Evolutionary conservation across 1,139 yeast genomes (phyloP).

Genomic region (Scheffersomyces lignicola): DNA sequence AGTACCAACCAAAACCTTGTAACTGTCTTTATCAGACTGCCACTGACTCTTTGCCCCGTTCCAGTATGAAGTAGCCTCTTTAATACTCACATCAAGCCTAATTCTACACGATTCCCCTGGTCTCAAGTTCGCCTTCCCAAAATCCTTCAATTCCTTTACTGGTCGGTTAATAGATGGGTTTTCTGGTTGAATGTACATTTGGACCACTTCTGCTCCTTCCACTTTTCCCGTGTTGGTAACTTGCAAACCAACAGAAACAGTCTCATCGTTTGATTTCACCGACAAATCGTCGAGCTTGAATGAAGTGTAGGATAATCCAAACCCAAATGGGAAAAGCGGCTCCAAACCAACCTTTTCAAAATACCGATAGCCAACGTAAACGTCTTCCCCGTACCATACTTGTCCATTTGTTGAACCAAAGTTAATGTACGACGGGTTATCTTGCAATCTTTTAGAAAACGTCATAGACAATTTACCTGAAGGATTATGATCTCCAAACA

Average conservation of each 20-base stretch:
- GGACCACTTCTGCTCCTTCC: slow-evolving; percentile 48
- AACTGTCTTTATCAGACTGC: slow-evolving; percentile 51
- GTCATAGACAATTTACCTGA: slow-evolving; percentile 34
- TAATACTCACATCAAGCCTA: slow-evolving; percentile 34
- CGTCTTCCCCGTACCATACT: slow-evolving; percentile 56
- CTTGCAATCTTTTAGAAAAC: slow-evolving; percentile 48
- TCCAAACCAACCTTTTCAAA: slow-evolving; percentile 50
- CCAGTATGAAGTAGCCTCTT: slow-evolving; percentile 57
- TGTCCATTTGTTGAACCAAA: slow-evolving; percentile 43
- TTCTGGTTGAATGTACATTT: slow-evolving; percentile 43
- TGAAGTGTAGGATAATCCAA: slow-evolving; percentile 57
- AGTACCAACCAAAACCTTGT: slow-evolving; percentile 48
- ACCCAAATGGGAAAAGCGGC: slow-evolving; percentile 60
- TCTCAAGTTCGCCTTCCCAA: slow-evolving; percentile 45
- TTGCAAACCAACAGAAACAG: slow-evolving; percentile 26
- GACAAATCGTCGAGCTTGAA: slow-evolving; percentile 28
- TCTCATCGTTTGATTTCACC: slow-evolving; percentile 14
- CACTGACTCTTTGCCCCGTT: slow-evolving; percentile 49
- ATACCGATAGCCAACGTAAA: slow-evolving; percentile 60
- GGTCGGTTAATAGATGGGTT: slow-evolving; percentile 49
- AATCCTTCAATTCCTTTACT: slow-evolving; percentile 58
- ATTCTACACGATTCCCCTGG: slow-evolving; percentile 43
- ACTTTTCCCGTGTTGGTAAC: slow-evolving; percentile 43
- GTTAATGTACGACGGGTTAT: slow-evolving; percentile 46
- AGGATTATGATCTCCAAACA: slow-evolving; percentile 26